Base-by-base conservation (phyloP, 768 basidiomycete genomes). In the Hydnum rufescens region DNA sequence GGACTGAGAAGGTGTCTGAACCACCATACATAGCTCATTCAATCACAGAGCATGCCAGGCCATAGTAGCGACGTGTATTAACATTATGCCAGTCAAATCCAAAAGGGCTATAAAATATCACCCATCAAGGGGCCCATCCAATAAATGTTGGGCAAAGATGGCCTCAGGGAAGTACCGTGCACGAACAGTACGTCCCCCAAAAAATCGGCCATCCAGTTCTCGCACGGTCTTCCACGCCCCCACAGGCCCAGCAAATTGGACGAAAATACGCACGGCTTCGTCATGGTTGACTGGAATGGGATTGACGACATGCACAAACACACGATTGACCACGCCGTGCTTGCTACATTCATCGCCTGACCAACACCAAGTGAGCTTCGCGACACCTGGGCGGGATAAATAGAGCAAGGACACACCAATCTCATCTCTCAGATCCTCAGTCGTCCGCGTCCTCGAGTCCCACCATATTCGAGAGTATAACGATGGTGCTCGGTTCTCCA, bases 161-260 rank as follows among this genome's bases (percentile, higher is more conserved):
- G 53, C 54, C 61, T 89, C 85, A 0, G 80, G 69, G 61, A 80
- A 92, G 62, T 90, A 92, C 59, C 81, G 70, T 39, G 88, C 88
- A 42, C 81, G 71, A 29, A 93, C 84, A 16, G 74, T 73, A 57
- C 81, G 72, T 5, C 93, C 93, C 8, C 84, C 90, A 61, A 96
- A 97, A 62, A 75, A 93, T 28, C 92, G 72, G 22, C 89, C 93
- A 59, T 97, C 88, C 51, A 96, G 71, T 63, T 93, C 89, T 47
- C 88, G 76, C 2, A 92, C 86, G 0, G 88, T 90, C 65, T 88
- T 87, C 92, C 90, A 97, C 4, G 92, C 93, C 6, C 88, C 93
- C 0, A 75, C 90, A 3, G 86, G 85, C 1, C 92, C 93, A 0
- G 79, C 78, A 60, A 93, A 97, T 51, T 84, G 68, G 16, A 96